A percentile compares a stretch with the other conserved stretches of the same genome.
These are phyloP conservation scores for Liquidambar formosana DNA, from an alignment of 164 flowering plant genomes.

Conservation along the genomic window DNA sequence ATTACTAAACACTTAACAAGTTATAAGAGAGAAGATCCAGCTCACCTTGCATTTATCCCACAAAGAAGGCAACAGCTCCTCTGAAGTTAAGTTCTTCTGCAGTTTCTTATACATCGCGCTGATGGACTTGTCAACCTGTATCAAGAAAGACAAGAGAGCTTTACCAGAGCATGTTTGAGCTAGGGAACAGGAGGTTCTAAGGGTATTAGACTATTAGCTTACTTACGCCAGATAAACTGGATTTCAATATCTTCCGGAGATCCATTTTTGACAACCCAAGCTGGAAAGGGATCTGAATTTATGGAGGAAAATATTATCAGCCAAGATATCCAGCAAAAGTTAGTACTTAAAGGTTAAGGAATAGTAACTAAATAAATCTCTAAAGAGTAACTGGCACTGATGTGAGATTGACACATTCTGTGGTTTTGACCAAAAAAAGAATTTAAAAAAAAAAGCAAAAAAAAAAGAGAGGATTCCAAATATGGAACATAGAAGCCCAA, in stretches of 20 bases:
- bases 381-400: background rate
- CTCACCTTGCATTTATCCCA: conserved; percentile 99
- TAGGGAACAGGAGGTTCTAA: background rate
- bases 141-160: background rate
- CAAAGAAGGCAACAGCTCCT: conserved; percentile 87
- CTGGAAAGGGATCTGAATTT: conserved; percentile 88
- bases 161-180: background rate
- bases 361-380: background rate
- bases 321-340: background rate
- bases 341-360: background rate
- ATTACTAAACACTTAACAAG: conserved; percentile 7
- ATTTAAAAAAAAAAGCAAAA: too few relatives aligned
- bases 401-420: background rate
- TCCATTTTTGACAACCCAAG: conserved; percentile 90
- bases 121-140: conserved; percentile 87
- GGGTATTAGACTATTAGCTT: background rate
- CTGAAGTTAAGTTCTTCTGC: conserved; percentile 89
- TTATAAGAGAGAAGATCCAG: background rate
- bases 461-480: too few relatives aligned
- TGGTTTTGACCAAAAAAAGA: too few relatives aligned
- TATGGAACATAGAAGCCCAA: too few relatives aligned
- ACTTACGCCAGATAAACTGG: conserved; percentile 90
- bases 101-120: conserved; percentile 75
- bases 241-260: conserved; percentile 83
- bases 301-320: background rate